Conservation (phyloP, 2,329 filamentous ascomycete genomes). For the Hypoxylon sp. region DNA sequence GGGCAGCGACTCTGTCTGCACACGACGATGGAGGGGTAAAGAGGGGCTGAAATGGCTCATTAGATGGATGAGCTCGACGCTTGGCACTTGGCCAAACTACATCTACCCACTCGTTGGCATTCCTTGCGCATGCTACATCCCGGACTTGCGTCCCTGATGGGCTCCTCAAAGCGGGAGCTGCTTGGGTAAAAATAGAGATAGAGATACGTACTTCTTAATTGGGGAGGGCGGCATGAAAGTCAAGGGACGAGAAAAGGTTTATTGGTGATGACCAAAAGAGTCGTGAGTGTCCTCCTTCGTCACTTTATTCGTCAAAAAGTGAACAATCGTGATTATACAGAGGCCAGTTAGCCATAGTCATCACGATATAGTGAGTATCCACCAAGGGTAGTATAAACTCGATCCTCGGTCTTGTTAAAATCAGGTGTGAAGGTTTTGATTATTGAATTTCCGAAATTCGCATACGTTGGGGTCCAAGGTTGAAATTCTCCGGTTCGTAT, state of each 20-base stretch:
- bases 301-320: background rate
- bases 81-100: slow-evolving; percentile 34
- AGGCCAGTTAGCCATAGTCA: background rate
- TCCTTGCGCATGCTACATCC: slow-evolving; percentile 29
- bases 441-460: slow-evolving; percentile 13
- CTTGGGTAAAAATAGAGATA: slow-evolving; percentile 43
- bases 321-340: background rate
- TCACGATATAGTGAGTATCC: background rate
- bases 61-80: slow-evolving; percentile 31
- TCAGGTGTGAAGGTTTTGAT: slow-evolving; percentile 17
- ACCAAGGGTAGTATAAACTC: background rate
- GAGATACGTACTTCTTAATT: slow-evolving; percentile 25
- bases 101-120: slow-evolving; percentile 41
- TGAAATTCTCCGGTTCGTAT: slow-evolving; percentile 35
- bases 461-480: slow-evolving; percentile 17
- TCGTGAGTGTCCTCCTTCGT: slow-evolving; percentile 16
- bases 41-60: slow-evolving; percentile 47
- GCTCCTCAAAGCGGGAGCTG: slow-evolving; percentile 6
- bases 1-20: slow-evolving; percentile 42
- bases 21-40: slow-evolving; percentile 51
- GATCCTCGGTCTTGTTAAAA: slow-evolving; percentile 6
- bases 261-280: slow-evolving; percentile 26
- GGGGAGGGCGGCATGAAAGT: slow-evolving; percentile 20
- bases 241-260: slow-evolving; percentile 14
- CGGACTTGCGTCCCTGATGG: slow-evolving; percentile 20